Base-by-base conservation (phyloP, 2,329 filamentous ascomycete species). In the Exserohilum turcica region DNA sequence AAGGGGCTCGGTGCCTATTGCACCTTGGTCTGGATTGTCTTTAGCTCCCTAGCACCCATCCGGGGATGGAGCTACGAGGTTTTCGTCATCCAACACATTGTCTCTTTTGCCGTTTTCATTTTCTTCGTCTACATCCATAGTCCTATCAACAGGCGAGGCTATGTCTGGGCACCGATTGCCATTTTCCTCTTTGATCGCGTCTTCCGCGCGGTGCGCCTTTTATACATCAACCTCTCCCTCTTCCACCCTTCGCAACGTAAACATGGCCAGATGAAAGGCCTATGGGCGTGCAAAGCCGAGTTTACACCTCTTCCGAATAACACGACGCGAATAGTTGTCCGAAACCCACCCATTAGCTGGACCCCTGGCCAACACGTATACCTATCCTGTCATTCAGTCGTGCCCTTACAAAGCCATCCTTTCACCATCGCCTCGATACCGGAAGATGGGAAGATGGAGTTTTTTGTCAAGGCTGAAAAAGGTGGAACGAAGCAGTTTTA, bases 1-100 rank as follows among this genome's bases (percentile, higher is more conserved):
- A 88, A 87, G 60, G 88, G 88, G 6, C 70, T 90, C 2, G 86
- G 80, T 7, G 86, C 86, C 1, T 90, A 87, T 86, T 83, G 73
- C 1, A 72, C 89, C 12, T 72, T 90, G 28, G 74, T 86, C 0
- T 90, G 87, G 86, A 86, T 86, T 32, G 79, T 84, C 16, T 68
- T 89, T 28, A 83, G 83, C 6, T 86, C 85, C 2, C 77, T 88
- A 48, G 79, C 83, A 6, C 88, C 88, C 0, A 75, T 90, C 29
- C 81, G 88, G 5, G 80, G 84, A n/a, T 77, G 86, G 75, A 80
- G 80, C 6, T 90, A 90, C 68, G 88, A 91, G 74, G 54, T 89
- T 0, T 91, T 90, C 66, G 82, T 90, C 13, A 61, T 85, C 3
- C 88, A 91, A 70, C 88, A 91, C 67, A 75, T 90, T 21, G 68